phyloP scores from a whole-genome alignment of 2,329 filamentous ascomycete genomes.

The Lojkania enalia region DNA sequence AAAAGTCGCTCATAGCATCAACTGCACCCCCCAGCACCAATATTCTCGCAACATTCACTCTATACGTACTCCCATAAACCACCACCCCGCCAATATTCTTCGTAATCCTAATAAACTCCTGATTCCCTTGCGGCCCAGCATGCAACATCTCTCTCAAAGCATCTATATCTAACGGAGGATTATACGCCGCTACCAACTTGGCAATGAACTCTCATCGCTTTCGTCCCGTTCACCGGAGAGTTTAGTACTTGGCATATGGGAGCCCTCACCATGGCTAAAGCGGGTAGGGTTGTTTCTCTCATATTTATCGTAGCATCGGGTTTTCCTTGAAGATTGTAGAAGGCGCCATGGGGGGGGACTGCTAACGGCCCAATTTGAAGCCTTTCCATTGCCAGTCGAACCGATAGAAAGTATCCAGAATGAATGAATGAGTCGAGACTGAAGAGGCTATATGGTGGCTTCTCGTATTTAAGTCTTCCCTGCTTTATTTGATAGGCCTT shows the following conservation, averaged over 20 bases:
- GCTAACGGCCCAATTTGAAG: not conserved
- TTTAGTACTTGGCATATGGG: not conserved
- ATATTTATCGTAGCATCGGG: not conserved
- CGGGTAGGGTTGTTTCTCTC: not conserved
- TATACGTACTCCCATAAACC: not conserved
- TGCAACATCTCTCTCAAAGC: conserved; percentile 4
- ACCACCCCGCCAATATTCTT: conserved; percentile 1
- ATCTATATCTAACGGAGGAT: not conserved
- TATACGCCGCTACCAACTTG: not conserved
- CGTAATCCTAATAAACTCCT: conserved; percentile 17
- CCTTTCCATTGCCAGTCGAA: not conserved
- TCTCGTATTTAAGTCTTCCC: not conserved
- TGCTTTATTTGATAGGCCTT: not conserved
- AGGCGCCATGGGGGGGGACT: not conserved
- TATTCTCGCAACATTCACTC: too few species aligned
- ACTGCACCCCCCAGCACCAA: too few species aligned
- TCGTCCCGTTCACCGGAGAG: not conserved
- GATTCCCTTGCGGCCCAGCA: conserved; percentile 12
- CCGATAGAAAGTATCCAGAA: not conserved
- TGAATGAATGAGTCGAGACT: not conserved
- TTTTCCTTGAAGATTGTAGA: not conserved
- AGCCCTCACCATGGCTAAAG: not conserved
- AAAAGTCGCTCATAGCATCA: too few species aligned
- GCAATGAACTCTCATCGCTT: not conserved
- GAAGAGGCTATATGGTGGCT: not conserved